A percentile compares a stretch with the other conserved stretches of the same genome.
Evolutionary conservation across 768 basidiomycete species (phyloP).

Genomic region (Hysterangium stoloniferum): DNA sequence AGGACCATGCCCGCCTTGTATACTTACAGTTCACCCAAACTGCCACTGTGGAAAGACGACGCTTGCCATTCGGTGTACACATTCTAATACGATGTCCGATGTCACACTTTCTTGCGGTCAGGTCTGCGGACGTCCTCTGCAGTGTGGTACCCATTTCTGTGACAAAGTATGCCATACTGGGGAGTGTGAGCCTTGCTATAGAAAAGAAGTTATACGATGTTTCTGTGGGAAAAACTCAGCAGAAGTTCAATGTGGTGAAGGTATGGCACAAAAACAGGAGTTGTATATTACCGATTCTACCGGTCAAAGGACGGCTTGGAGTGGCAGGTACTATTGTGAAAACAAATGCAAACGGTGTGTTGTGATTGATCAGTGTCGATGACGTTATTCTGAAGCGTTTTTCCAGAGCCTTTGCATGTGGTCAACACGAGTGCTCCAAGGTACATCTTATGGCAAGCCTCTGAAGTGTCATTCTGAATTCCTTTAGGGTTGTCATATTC

Average conservation of each 20-base stretch:
- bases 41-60: slow-evolving; percentile 71
- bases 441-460: slow-evolving; percentile 18
- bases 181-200: slow-evolving; percentile 56
- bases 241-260: slow-evolving; percentile 45
- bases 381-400: slow-evolving; percentile 1
- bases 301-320: slow-evolving; percentile 46
- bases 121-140: slow-evolving; percentile 37
- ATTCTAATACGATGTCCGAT: slow-evolving; percentile 17
- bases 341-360: slow-evolving; percentile 47
- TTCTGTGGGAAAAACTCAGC: slow-evolving; percentile 71
- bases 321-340: slow-evolving; percentile 58
- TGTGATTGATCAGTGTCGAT: neutral
- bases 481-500: slow-evolving; percentile 56
- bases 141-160: slow-evolving; percentile 71
- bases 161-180: slow-evolving; percentile 67
- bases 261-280: slow-evolving; percentile 48
- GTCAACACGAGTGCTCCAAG: slow-evolving; percentile 62
- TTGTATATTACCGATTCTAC: slow-evolving; percentile 30
- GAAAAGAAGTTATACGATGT: slow-evolving; percentile 50
- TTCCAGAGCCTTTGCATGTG: slow-evolving; percentile 66
- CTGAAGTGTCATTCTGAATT: neutral
- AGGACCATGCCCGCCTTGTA: slow-evolving; percentile 89
- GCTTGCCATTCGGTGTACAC: slow-evolving; percentile 53
- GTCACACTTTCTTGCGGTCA: slow-evolving; percentile 30
- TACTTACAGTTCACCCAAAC: slow-evolving; percentile 61